Evolutionary conservation across 2,329 filamentous ascomycete genomes (phyloP).

Genomic region (Eutypella sp.): DNA sequence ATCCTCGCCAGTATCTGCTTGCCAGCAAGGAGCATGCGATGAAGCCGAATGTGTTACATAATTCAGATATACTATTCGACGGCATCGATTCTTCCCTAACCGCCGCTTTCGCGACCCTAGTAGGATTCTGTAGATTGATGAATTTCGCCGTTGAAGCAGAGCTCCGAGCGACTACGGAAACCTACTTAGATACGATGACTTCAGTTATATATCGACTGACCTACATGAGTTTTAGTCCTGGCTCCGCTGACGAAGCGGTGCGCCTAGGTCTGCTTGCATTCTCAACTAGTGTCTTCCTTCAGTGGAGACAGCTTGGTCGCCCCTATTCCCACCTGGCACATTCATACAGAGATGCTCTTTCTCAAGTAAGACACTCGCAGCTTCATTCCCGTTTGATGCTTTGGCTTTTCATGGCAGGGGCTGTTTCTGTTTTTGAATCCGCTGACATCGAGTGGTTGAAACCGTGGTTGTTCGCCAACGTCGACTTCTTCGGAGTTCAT

Average conservation of each 20-base stretch:
- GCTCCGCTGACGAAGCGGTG: constrained; percentile 29
- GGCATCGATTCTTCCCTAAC: constrained; percentile 13
- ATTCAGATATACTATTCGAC: neutral
- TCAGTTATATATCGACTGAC: constrained; percentile 37
- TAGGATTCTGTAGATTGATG: constrained; percentile 19
- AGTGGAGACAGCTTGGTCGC: constrained; percentile 25
- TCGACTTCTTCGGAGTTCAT: constrained; percentile 9
- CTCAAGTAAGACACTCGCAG: constrained; percentile 4
- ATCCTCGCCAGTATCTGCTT: constrained; percentile 4
- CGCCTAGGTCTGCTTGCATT: constrained; percentile 35
- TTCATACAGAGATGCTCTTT: constrained; percentile 10
- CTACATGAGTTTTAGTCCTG: constrained; percentile 22
- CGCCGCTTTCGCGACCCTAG: constrained; percentile 16
- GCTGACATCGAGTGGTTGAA: constrained; percentile 16
- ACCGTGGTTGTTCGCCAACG: constrained; percentile 15
- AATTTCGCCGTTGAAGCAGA: constrained; percentile 19
- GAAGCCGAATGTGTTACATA: neutral
- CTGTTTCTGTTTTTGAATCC: constrained; percentile 17
- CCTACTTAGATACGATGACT: constrained; percentile 26
- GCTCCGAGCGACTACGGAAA: constrained; percentile 9
- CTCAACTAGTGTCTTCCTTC: constrained; percentile 33
- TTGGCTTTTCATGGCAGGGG: constrained; percentile 22
- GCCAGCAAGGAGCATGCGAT: neutral
- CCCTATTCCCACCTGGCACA: constrained; percentile 14
- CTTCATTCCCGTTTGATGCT: constrained; percentile 14